phyloP scores from a whole-genome alignment of 225 moss, liverwort and hornwort species.

The Asterella californica region DNA sequence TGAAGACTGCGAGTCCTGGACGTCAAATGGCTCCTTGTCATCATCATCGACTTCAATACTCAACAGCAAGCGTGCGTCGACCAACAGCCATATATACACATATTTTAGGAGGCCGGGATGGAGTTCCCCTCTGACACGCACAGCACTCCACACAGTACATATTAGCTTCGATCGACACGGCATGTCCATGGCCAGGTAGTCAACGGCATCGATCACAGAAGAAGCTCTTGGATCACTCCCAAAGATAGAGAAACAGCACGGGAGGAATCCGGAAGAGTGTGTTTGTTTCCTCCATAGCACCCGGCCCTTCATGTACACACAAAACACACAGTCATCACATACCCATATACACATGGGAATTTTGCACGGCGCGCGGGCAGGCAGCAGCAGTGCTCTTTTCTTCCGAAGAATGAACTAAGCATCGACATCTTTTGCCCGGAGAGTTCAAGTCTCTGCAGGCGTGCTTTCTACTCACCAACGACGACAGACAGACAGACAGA shows the following conservation, averaged over 20 bases:
- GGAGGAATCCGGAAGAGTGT: slow-evolving; percentile 11
- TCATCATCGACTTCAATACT: neutral
- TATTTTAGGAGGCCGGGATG: neutral
- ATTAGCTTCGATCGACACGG: neutral
- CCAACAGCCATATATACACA: neutral
- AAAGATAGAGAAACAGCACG: neutral
- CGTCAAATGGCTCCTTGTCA: neutral
- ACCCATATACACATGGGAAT: neutral
- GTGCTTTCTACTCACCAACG: slow-evolving; percentile 3
- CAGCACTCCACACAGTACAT: neutral
- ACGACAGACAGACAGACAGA: neutral
- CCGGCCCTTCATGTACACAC: neutral
- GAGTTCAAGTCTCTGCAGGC: slow-evolving; percentile 3
- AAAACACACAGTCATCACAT: neutral
- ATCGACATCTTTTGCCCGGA: slow-evolving; percentile 16
- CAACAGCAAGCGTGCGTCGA: too few relatives aligned
- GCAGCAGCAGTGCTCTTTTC: slow-evolving; percentile 12
- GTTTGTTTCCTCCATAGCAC: neutral
- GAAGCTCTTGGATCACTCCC: slow-evolving; percentile 10
- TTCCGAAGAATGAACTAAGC: slow-evolving; percentile 9
- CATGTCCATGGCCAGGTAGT: neutral
- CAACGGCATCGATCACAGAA: neutral
- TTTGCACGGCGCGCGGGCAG: slow-evolving; percentile 3
- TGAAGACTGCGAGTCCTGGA: neutral
- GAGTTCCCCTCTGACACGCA: neutral